Evolutionary conservation across 176 grass and related monocot species (phyloP).

Genomic region (Poa annua): DNA sequence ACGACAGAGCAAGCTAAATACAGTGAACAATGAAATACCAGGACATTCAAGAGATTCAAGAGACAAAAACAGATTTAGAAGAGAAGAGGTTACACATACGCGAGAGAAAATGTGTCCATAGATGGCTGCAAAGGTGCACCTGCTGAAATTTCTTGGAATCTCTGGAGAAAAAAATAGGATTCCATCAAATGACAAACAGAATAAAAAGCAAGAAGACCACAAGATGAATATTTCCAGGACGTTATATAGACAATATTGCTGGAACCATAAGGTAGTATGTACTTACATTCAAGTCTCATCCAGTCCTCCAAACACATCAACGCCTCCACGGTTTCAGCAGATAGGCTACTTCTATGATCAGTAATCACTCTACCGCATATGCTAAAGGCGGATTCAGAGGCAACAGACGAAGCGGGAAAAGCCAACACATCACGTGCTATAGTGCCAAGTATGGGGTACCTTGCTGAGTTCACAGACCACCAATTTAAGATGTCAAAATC

Average conservation of each 20-base stretch:
- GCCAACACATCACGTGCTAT: not conserved
- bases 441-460: not conserved
- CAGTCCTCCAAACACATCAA: not conserved
- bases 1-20: too few species aligned
- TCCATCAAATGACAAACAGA: too few species aligned
- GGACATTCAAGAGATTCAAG: too few species aligned
- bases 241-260: too few species aligned
- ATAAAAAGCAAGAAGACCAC: too few species aligned
- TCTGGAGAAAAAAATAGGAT: constrained; percentile 46
- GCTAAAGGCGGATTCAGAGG: not conserved
- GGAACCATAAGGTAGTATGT: too few species aligned
- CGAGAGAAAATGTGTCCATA: constrained; percentile 96
- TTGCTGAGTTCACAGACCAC: not conserved
- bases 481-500: not conserved
- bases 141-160: constrained; percentile 76
- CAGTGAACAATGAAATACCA: too few species aligned
- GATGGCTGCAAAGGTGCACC: constrained; percentile 86
- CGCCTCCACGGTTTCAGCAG: not conserved
- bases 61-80: too few species aligned
- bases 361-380: not conserved
- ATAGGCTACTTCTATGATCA: not conserved
- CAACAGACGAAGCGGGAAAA: not conserved
- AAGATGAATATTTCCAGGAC: too few species aligned
- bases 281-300: too few species aligned
- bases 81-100: too few species aligned